phyloP scores from a whole-genome alignment of 352 stramenopile species.

The Phytophthora lateralis region DNA sequence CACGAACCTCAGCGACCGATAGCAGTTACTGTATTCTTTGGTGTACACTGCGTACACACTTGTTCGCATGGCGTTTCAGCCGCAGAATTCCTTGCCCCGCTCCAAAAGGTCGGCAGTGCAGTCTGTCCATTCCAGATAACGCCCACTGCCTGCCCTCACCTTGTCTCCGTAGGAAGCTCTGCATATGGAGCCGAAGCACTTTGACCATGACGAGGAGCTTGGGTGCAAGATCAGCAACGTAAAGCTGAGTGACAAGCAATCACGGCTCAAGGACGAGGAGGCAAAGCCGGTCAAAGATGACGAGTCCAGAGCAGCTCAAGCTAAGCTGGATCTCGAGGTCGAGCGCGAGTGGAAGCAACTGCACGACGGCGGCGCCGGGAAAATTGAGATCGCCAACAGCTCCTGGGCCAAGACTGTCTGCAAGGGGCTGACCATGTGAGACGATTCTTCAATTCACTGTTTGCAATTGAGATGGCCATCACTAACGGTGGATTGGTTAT shows the following conservation, averaged over 20 bases:
- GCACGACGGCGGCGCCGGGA: constrained; percentile 51
- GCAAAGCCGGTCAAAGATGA: constrained; percentile 61
- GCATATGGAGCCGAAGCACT: constrained; percentile 70
- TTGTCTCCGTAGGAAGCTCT: no score
- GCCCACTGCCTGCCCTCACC: constrained; percentile 5
- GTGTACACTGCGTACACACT: background rate
- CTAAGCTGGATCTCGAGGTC: constrained; percentile 83
- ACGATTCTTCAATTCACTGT: no score
- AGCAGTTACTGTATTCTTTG: constrained; percentile 15
- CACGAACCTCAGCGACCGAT: background rate
- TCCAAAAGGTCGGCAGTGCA: constrained; percentile 20
- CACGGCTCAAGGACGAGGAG: constrained; percentile 45
- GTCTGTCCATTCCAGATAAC: constrained; percentile 21
- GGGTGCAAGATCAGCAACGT: constrained; percentile 71
- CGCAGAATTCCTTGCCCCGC: background rate
- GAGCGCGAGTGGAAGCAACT: constrained; percentile 86
- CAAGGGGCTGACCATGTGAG: constrained; percentile 77
- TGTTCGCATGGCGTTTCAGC: constrained; percentile 22
- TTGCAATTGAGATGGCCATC: background rate
- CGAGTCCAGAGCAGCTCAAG: constrained; percentile 57
- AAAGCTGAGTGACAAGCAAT: constrained; percentile 62
- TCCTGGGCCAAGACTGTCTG: constrained; percentile 69
- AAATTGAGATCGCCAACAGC: constrained; percentile 78
- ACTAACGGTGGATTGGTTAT: background rate
- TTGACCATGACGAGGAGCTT: constrained; percentile 60